Evolutionary conservation across 208 protist species (phyloP).

Genomic region (Vickermania spadyakhi): DNA sequence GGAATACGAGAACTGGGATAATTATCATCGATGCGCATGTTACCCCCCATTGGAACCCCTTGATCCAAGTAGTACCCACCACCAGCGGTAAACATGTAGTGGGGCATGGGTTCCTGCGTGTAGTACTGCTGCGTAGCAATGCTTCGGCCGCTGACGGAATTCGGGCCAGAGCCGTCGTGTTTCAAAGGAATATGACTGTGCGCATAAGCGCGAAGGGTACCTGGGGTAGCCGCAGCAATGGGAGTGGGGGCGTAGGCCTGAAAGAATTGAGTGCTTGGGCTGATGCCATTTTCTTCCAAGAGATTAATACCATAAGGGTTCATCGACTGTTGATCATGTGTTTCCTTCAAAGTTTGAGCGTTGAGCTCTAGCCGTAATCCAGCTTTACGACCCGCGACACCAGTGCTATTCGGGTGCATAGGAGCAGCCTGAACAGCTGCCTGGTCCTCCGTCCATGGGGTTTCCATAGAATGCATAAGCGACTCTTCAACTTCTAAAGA

Average conservation of each 20-base stretch:
- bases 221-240: slow-evolving; percentile 61
- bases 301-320: slow-evolving; percentile 69
- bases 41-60: background rate
- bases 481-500: slow-evolving; percentile 49
- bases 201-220: slow-evolving; percentile 68
- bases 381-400: slow-evolving; percentile 10
- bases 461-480: slow-evolving; percentile 39
- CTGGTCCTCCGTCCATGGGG: slow-evolving; percentile 40
- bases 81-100: slow-evolving; percentile 32
- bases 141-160: slow-evolving; percentile 11
- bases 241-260: slow-evolving; percentile 76
- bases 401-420: slow-evolving; percentile 1
- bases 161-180: slow-evolving; percentile 10
- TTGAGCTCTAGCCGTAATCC: slow-evolving; percentile 47
- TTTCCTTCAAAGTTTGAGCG: slow-evolving; percentile 57
- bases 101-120: slow-evolving; percentile 75
- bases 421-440: slow-evolving; percentile 2
- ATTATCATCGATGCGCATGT: slow-evolving; percentile 9
- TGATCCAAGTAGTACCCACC: slow-evolving; percentile 16
- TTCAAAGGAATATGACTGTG: slow-evolving; percentile 45
- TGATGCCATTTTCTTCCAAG: slow-evolving; percentile 49
- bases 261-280: slow-evolving; percentile 81
- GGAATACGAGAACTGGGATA: slow-evolving; percentile 7
- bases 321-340: slow-evolving; percentile 54
- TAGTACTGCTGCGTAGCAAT: slow-evolving; percentile 81